A percentile compares a stretch with the other conserved stretches of the same genome.
These are phyloP conservation scores for Coniella lustricola DNA, from an alignment of 2,329 filamentous ascomycete species.

Conservation along the genomic window DNA sequence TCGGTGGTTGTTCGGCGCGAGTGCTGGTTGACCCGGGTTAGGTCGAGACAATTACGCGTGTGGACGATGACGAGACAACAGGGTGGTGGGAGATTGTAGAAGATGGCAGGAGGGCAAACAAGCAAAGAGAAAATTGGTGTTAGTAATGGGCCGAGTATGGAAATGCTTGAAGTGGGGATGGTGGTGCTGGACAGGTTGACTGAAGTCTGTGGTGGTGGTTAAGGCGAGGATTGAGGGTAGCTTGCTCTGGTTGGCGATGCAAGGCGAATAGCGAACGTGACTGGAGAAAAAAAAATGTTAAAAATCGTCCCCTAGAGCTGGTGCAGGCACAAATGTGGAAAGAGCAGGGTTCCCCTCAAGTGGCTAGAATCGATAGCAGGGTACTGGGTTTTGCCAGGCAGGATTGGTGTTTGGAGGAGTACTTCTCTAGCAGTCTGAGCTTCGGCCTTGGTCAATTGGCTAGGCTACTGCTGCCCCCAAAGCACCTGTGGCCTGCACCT, in stretches of 20 bases:
- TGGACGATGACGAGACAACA: slow-evolving; percentile 1
- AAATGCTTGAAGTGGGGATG: neutral
- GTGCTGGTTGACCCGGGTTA: neutral
- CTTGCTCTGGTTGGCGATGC: neutral
- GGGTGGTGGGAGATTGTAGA: neutral
- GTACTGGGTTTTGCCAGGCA: neutral
- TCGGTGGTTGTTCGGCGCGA: neutral
- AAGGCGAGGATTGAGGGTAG: neutral
- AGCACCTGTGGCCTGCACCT: neutral
- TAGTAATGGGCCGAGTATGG: neutral
- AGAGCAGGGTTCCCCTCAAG: slow-evolving; percentile 4
- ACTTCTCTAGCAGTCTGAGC: neutral
- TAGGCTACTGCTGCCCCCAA: too few species aligned
- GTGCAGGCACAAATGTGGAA: slow-evolving; percentile 3
- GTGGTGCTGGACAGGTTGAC: neutral
- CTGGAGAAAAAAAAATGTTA: slow-evolving; percentile 4
- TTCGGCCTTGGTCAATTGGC: too few species aligned
- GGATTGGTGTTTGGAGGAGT: too few species aligned
- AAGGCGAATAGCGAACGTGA: neutral
- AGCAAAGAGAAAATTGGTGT: neutral
- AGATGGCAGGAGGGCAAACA: neutral
- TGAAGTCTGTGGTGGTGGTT: neutral
- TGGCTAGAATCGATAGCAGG: neutral
- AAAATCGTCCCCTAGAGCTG: slow-evolving; percentile 1
- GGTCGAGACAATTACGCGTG: neutral